phyloP scores from a whole-genome alignment of 257 asterid genomes.

The Gardenia jasminoides region DNA sequence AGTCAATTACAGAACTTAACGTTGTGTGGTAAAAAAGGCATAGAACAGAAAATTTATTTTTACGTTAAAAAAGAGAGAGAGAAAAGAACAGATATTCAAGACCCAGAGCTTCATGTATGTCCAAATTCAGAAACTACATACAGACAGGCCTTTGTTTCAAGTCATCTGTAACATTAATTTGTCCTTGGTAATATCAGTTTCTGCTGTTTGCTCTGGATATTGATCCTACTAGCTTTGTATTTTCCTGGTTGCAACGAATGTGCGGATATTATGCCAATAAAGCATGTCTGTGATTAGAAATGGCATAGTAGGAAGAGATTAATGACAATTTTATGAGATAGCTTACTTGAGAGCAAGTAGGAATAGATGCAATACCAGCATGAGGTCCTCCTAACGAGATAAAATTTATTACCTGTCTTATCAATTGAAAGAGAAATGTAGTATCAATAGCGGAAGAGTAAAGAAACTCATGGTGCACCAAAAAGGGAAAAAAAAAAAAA shows the following conservation, averaged over 20 bases:
- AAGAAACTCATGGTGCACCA: neutral
- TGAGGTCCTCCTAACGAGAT: slow-evolving; percentile 40
- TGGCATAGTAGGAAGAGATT: neutral
- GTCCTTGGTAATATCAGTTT: too few species aligned
- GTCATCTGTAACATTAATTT: too few species aligned
- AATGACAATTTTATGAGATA: neutral
- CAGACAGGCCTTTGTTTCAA: too few species aligned
- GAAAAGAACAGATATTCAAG: neutral
- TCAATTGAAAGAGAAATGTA: neutral
- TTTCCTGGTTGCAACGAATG: too few species aligned
- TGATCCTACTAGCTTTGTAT: too few species aligned
- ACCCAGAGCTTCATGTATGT: neutral
- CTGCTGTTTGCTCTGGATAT: too few species aligned
- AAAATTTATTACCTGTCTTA: slow-evolving; percentile 27
- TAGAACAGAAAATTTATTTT: too few species aligned
- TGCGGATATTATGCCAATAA: too few species aligned
- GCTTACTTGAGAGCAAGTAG: slow-evolving; percentile 20
- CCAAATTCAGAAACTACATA: neutral
- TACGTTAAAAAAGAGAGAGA: too few species aligned
- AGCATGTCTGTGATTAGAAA: too few species aligned
- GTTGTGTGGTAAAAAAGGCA: neutral
- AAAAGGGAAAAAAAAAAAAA: neutral
- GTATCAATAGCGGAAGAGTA: neutral
- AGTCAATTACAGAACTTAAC: neutral
- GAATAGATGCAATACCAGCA: slow-evolving; percentile 34